Conservation (phyloP, 345 rosid genomes). For the Hibiscus tridactylites region DNA sequence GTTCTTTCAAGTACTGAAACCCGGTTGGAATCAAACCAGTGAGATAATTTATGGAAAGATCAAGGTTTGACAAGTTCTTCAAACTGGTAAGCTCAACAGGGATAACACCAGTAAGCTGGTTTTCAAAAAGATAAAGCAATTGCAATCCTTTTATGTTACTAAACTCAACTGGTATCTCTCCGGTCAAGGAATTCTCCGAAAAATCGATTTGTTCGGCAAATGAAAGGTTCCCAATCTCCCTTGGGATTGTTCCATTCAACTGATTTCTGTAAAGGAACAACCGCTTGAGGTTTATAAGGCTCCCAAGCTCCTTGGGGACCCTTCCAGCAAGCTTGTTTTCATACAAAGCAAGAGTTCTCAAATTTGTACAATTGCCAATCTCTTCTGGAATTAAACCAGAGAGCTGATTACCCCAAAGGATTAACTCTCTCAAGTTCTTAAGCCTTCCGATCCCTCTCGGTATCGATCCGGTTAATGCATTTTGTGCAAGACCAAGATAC, state of each 20-base stretch:
- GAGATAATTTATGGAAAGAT: constrained; percentile 71
- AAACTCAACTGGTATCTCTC: constrained; percentile 67
- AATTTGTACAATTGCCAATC: constrained; percentile 57
- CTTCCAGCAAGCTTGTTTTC: constrained; percentile 65
- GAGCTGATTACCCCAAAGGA: constrained; percentile 70
- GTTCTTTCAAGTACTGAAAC: constrained; percentile 51
- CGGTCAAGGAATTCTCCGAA: constrained; percentile 60
- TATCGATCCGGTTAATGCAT: constrained; percentile 44
- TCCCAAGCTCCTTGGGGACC: constrained; percentile 58
- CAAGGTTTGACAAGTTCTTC: constrained; percentile 61
- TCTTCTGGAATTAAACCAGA: constrained; percentile 67
- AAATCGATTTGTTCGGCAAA: constrained; percentile 62
- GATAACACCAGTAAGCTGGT: constrained; percentile 53
- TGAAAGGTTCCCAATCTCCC: constrained; percentile 74
- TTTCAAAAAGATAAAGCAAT: constrained; percentile 79
- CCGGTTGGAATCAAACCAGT: constrained; percentile 62
- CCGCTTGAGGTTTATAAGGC: constrained; percentile 29
- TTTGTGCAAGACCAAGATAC: constrained; percentile 86
- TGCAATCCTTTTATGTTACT: constrained; percentile 43
- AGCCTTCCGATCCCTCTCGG: constrained; percentile 73
- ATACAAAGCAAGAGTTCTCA: constrained; percentile 62
- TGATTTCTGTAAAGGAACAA: constrained; percentile 64
- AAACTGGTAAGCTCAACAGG: constrained; percentile 61
- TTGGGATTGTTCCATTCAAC: constrained; percentile 70
- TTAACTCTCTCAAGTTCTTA: constrained; percentile 40